Percentiles rank a stretch among this genome's conserved stretches.
Conservation (phyloP, 2,329 filamentous ascomycete species). For the Chaetothyriales sp. region DNA sequence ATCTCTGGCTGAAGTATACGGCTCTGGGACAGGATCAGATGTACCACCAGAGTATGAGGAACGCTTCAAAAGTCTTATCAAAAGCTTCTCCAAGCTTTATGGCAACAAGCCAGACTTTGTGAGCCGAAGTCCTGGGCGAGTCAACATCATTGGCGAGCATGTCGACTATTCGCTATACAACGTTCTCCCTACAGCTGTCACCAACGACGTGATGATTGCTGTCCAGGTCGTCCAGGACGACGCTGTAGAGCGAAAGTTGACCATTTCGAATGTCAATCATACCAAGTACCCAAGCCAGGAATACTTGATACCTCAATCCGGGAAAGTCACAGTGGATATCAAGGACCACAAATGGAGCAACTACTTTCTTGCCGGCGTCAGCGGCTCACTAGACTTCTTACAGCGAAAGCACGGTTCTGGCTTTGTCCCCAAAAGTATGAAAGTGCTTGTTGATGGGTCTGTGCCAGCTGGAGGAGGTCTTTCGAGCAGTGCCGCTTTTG, state of each 20-base stretch:
- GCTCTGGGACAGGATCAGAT: slow-evolving; percentile 57
- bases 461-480: slow-evolving; percentile 86
- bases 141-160: slow-evolving; percentile 98
- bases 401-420: slow-evolving; percentile 48
- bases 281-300: slow-evolving; percentile 62
- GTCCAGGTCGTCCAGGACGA: slow-evolving; percentile 41
- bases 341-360: slow-evolving; percentile 89
- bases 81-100: slow-evolving; percentile 57
- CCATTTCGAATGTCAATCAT: slow-evolving; percentile 65
- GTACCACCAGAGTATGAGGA: slow-evolving; percentile 52
- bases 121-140: slow-evolving; percentile 77
- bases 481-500: slow-evolving; percentile 86
- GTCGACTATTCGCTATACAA: slow-evolving; percentile 98
- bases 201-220: slow-evolving; percentile 78
- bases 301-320: slow-evolving; percentile 54
- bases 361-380: slow-evolving; percentile 89
- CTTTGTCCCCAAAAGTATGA: slow-evolving; percentile 63
- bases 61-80: slow-evolving; percentile 63
- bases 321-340: slow-evolving; percentile 66
- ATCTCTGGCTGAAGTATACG: slow-evolving; percentile 16
- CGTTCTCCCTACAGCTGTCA: slow-evolving; percentile 89
- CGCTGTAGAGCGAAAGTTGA: slow-evolving; percentile 43
- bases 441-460: slow-evolving; percentile 78
- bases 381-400: slow-evolving; percentile 67
- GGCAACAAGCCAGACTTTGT: slow-evolving; percentile 63